These are phyloP conservation scores for Podaxis mareebaensis DNA, from an alignment of 768 basidiomycete species.

Conservation along the genomic window DNA sequence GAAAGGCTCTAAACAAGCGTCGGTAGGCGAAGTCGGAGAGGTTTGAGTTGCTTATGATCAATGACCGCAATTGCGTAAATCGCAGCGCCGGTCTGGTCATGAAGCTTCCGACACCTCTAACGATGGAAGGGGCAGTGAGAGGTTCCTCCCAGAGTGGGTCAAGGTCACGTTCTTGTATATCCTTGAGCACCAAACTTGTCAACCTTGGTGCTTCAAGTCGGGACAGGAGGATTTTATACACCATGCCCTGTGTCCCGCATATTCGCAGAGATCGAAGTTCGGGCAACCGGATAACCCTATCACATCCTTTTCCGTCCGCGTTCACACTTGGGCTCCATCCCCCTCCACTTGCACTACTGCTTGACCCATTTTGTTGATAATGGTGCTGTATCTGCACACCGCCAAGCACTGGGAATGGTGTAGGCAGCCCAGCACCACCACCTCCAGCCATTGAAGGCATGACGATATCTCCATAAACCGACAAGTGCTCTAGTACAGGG, in stretches of 20 bases:
- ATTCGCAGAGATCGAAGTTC: conserved; percentile 42
- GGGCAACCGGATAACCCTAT: conserved; percentile 32
- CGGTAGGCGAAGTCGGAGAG: conserved; percentile 32
- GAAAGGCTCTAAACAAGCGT: conserved; percentile 33
- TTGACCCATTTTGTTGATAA: neutral
- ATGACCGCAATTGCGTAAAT: conserved; percentile 35
- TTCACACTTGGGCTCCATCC: neutral
- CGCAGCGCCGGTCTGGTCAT: conserved; percentile 8
- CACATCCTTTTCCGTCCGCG: conserved; percentile 22
- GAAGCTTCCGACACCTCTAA: neutral
- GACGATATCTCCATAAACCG: conserved; percentile 45
- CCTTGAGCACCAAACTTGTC: conserved; percentile 42
- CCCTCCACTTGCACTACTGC: neutral
- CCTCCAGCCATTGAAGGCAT: conserved; percentile 20
- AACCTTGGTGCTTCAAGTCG: conserved; percentile 40
- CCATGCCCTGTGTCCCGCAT: conserved; percentile 34
- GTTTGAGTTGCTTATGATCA: conserved; percentile 45
- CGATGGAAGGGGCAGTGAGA: neutral
- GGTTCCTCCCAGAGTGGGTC: conserved; percentile 33
- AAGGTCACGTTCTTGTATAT: conserved; percentile 41
- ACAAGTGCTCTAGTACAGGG: conserved; percentile 38
- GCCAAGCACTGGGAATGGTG: neutral
- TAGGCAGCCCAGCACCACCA: neutral
- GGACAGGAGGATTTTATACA: conserved; percentile 40
- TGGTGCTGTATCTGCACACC: neutral